phyloP scores from a whole-genome alignment of 1,284 basidiomycete genomes.

The Entoloma clypeatum region DNA sequence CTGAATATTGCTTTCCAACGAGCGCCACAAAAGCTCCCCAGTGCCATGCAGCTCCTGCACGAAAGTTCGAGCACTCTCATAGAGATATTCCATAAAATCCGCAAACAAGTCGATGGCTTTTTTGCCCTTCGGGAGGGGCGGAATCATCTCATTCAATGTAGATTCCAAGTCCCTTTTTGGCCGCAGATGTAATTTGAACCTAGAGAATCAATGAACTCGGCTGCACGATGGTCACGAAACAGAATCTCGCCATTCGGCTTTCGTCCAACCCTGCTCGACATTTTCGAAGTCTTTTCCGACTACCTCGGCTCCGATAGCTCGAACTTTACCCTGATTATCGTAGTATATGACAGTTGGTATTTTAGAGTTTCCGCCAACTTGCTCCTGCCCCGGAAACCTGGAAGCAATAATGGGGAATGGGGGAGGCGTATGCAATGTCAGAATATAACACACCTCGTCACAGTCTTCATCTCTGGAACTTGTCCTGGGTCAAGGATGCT shows the following conservation, averaged over 20 bases:
- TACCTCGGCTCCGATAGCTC: slow-evolving; percentile 27
- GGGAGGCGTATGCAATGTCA: not conserved
- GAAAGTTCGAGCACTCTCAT: slow-evolving; percentile 39
- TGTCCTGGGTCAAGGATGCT: slow-evolving; percentile 15
- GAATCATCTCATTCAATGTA: slow-evolving; percentile 23
- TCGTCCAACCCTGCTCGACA: slow-evolving; percentile 21
- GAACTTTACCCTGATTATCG: slow-evolving; percentile 17
- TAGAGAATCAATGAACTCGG: slow-evolving; percentile 4
- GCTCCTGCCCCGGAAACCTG: slow-evolving; percentile 19
- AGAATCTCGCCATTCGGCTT: slow-evolving; percentile 22
- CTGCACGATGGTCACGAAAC: not conserved
- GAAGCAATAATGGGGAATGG: not conserved
- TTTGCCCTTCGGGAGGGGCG: slow-evolving; percentile 38
- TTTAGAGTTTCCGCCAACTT: slow-evolving; percentile 21
- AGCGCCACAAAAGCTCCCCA: slow-evolving; percentile 33
- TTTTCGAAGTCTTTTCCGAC: slow-evolving; percentile 16
- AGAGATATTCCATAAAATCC: slow-evolving; percentile 51
- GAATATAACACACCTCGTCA: slow-evolving; percentile 8
- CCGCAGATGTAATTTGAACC: slow-evolving; percentile 29
- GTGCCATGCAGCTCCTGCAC: slow-evolving; percentile 45
- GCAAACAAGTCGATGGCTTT: slow-evolving; percentile 39
- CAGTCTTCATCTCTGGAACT: slow-evolving; percentile 13
- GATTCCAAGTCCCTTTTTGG: slow-evolving; percentile 5
- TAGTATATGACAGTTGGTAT: slow-evolving; percentile 24
- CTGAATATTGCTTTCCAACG: slow-evolving; percentile 27